Evolutionary conservation across 106 monocot species (phyloP).

Genomic region (Acorus gramineus): DNA sequence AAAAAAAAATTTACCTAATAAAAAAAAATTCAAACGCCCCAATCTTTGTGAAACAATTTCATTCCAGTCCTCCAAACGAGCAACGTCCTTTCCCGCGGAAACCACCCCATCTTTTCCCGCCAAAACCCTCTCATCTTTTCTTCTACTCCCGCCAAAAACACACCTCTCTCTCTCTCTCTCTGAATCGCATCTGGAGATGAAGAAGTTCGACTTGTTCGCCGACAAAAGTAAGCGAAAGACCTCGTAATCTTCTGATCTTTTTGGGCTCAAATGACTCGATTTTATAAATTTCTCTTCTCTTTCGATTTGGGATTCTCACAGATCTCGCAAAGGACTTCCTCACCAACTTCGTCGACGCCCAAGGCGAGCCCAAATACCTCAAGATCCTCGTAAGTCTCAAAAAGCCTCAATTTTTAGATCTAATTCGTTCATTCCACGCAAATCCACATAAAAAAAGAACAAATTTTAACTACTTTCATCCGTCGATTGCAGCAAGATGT

Average conservation of each 20-base stretch:
- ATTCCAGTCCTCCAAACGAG: background rate
- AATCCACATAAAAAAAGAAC: background rate
- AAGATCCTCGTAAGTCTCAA: conserved; percentile 49
- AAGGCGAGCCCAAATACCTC: conserved; percentile 83
- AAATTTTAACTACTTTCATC: background rate
- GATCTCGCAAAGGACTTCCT: conserved; percentile 85
- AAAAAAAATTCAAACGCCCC: no score
- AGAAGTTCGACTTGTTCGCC: conserved; percentile 51
- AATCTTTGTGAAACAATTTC: no score
- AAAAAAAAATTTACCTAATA: no score
- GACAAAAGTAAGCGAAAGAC: conserved; percentile 57
- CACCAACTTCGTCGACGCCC: conserved; percentile 57
- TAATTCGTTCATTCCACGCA: background rate
- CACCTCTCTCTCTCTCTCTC: conserved; percentile 7
- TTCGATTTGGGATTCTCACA: conserved; percentile 10
- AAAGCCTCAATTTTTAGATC: no score
- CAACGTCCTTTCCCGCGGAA: conserved; percentile 9
- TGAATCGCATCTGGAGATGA: conserved; percentile 20
- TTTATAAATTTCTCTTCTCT: background rate
- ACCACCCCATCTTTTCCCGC: conserved; percentile 7
- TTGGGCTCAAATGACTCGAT: background rate
- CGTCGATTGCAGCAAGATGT: conserved; percentile 68
- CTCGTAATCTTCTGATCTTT: background rate
- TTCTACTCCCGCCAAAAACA: background rate
- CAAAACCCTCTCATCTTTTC: conserved; percentile 1